Evolutionary conservation across 148 eudicot species (phyloP).

Genomic region (Chenopodium formosanum): DNA sequence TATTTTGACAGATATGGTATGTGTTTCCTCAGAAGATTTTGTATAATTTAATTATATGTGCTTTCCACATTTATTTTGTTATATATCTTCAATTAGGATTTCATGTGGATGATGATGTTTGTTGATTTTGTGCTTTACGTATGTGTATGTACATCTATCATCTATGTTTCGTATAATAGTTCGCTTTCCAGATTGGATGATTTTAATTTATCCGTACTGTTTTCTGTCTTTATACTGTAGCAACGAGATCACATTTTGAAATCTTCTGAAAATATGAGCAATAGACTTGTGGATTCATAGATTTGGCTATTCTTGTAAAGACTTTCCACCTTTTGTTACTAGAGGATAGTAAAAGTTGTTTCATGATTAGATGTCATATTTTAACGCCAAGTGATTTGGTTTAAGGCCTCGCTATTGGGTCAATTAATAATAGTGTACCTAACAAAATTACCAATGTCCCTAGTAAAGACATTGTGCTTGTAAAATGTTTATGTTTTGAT

Average conservation of each 20-base stretch:
- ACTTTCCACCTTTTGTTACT: neutral
- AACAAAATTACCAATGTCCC: neutral
- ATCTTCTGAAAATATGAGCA: neutral
- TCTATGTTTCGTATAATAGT: neutral
- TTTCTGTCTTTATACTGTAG: neutral
- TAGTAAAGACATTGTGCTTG: neutral
- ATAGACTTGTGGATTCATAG: neutral
- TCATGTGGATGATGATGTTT: neutral
- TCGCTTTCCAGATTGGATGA: neutral
- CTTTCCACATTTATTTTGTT: neutral
- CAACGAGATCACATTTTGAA: neutral
- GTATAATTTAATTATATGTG: neutral
- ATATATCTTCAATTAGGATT: neutral
- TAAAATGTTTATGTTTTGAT: neutral
- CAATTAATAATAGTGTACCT: neutral
- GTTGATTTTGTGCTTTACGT: neutral
- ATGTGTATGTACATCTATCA: neutral
- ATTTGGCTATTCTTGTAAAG: neutral
- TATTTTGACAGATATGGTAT: conserved; percentile 89
- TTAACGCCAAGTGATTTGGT: neutral
- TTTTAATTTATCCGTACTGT: neutral
- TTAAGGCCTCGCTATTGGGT: neutral
- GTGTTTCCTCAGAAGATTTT: neutral
- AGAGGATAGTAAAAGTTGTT: neutral
- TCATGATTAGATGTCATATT: neutral